Evolutionary conservation across 2,329 filamentous ascomycete species (phyloP).

Genomic region (Myriosclerotinia scirpicola): DNA sequence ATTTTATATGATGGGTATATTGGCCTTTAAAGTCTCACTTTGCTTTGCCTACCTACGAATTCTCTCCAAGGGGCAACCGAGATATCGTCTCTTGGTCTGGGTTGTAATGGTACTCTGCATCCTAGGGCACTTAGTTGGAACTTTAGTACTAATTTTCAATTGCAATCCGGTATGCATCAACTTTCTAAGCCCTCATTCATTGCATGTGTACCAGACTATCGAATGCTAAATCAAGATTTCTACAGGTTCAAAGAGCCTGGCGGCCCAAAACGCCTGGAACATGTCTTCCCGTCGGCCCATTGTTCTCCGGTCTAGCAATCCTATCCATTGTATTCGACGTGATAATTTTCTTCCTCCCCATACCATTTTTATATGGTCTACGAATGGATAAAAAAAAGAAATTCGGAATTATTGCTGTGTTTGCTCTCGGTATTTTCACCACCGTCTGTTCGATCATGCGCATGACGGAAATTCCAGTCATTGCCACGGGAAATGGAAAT

Average conservation of each 20-base stretch:
- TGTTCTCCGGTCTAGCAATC: not conserved
- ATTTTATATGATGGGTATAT: slow-evolving; percentile 25
- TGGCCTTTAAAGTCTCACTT: slow-evolving; percentile 26
- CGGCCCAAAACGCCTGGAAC: slow-evolving; percentile 6
- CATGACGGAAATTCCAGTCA: slow-evolving; percentile 12
- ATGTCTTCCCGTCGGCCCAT: slow-evolving; percentile 6
- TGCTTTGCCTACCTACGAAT: slow-evolving; percentile 27
- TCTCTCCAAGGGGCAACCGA: slow-evolving; percentile 21
- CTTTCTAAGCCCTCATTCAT: too few species aligned
- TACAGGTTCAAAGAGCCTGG: slow-evolving; percentile 8
- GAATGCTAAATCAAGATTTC: not conserved
- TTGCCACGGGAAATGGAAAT: slow-evolving; percentile 40
- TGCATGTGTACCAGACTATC: not conserved
- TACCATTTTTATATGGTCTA: slow-evolving; percentile 26
- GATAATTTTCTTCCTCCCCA: slow-evolving; percentile 27
- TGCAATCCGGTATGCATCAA: slow-evolving; percentile 8
- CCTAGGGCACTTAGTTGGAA: not conserved
- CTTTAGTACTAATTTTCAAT: slow-evolving; percentile 7
- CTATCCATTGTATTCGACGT: slow-evolving; percentile 18
- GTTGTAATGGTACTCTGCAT: slow-evolving; percentile 6
- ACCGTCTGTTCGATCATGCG: slow-evolving; percentile 22
- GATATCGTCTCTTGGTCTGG: slow-evolving; percentile 18
- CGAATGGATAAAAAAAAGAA: slow-evolving; percentile 27
- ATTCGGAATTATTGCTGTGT: slow-evolving; percentile 27
- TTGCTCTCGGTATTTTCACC: slow-evolving; percentile 26